These are phyloP conservation scores for Stenocarpella maydis DNA, from an alignment of 2,329 filamentous ascomycete species.

Conservation along the genomic window DNA sequence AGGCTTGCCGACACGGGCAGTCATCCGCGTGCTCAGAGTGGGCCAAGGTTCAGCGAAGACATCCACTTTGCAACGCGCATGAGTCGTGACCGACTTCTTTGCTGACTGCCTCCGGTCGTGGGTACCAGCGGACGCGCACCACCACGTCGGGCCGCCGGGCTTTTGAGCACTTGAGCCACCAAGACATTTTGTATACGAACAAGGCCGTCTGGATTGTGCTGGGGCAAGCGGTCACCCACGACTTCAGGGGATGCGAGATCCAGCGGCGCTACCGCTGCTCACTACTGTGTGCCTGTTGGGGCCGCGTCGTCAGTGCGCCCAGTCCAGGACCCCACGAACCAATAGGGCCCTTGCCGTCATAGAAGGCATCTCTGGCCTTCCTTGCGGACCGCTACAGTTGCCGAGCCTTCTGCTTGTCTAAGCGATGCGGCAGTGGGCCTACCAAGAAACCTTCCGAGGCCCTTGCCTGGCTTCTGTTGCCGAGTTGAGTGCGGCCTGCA, in stretches of 20 bases:
- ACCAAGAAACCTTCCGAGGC: neutral
- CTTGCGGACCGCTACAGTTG: neutral
- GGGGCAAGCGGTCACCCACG: neutral
- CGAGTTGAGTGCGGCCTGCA: slow-evolving; percentile 13
- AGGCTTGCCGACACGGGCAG: slow-evolving; percentile 29
- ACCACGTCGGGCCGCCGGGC: neutral
- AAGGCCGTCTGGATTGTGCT: neutral
- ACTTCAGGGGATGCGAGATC: neutral
- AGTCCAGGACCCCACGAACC: neutral
- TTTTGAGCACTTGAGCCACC: neutral
- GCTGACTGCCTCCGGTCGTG: neutral
- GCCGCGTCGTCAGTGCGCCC: slow-evolving; percentile 16
- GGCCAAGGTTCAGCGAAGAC: slow-evolving; percentile 22
- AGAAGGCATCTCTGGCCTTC: neutral
- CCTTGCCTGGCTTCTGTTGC: slow-evolving; percentile 23
- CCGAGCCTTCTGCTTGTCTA: slow-evolving; percentile 6
- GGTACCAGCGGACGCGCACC: neutral
- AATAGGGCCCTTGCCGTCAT: slow-evolving; percentile 3
- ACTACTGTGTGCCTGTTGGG: neutral
- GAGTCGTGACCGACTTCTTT: slow-evolving; percentile 29
- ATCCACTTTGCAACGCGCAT: slow-evolving; percentile 26
- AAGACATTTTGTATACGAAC: neutral
- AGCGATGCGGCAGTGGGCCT: neutral
- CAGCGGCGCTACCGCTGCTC: slow-evolving; percentile 3
- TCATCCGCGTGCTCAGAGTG: slow-evolving; percentile 26